Conservation (phyloP, 768 basidiomycete species). For the Collybia sp. region DNA sequence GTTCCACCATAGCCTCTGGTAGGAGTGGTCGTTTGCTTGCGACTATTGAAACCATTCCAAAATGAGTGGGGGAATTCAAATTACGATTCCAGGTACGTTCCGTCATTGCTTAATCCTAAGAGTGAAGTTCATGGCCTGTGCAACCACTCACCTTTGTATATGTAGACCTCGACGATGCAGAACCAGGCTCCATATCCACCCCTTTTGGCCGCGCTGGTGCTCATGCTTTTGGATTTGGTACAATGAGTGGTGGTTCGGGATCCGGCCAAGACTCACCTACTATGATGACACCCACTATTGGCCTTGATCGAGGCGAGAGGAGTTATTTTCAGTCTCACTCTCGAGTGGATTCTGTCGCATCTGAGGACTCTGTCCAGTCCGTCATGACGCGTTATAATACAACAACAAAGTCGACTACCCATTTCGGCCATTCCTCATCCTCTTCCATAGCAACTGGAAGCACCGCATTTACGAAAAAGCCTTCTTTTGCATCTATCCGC, state of each 20-base stretch:
- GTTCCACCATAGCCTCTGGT: too few species aligned
- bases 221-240: constrained; percentile 37
- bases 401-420: constrained; percentile 40
- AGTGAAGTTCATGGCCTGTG: not conserved
- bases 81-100: constrained; percentile 57
- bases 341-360: constrained; percentile 75
- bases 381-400: constrained; percentile 39
- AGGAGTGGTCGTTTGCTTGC: too few species aligned
- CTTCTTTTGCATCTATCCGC: constrained; percentile 82
- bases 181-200: constrained; percentile 53
- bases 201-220: constrained; percentile 64
- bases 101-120: constrained; percentile 3
- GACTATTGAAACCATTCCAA: not conserved
- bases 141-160: constrained; percentile 2
- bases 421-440: constrained; percentile 64
- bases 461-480: constrained; percentile 72
- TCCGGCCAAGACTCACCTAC: constrained; percentile 69
- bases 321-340: constrained; percentile 64
- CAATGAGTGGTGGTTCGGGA: constrained; percentile 34
- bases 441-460: constrained; percentile 54
- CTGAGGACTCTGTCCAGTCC: constrained; percentile 71
- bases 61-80: constrained; percentile 52
- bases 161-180: constrained; percentile 78
- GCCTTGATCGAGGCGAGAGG: constrained; percentile 40
- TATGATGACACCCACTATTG: constrained; percentile 43